A percentile compares a stretch with the other conserved stretches of the same genome.
phyloP scores from a whole-genome alignment of 2,329 filamentous ascomycete species.

The Fusarium sp. region DNA sequence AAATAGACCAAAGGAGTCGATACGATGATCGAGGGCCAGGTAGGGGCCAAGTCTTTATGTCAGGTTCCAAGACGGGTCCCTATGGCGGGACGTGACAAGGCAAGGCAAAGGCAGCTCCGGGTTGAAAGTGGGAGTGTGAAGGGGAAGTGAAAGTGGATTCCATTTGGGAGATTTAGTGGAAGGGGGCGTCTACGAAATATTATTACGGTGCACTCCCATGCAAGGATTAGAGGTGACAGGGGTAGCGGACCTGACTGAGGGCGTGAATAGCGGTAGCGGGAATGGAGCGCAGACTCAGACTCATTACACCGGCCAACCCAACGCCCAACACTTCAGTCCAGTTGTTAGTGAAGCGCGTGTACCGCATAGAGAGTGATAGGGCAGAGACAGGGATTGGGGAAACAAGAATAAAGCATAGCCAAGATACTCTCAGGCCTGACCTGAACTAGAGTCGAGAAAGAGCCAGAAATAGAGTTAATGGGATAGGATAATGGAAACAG shows the following conservation, averaged over 20 bases:
- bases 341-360: slow-evolving; percentile 7
- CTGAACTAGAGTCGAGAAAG: slow-evolving; percentile 4
- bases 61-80: slow-evolving; percentile 45
- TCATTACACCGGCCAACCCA: slow-evolving; percentile 35
- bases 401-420: slow-evolving; percentile 21
- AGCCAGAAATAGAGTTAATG: slow-evolving; percentile 38
- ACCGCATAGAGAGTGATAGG: slow-evolving; percentile 14
- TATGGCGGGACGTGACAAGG: slow-evolving; percentile 46
- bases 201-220: slow-evolving; percentile 31
- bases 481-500: slow-evolving; percentile 19
- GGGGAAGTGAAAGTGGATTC: slow-evolving; percentile 38
- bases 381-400: slow-evolving; percentile 21
- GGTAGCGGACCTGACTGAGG: slow-evolving; percentile 22
- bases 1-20: slow-evolving; percentile 43
- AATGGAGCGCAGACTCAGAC: slow-evolving; percentile 19
- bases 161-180: slow-evolving; percentile 16
- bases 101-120: slow-evolving; percentile 22
- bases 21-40: slow-evolving; percentile 43
- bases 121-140: slow-evolving; percentile 37
- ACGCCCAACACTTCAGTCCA: slow-evolving; percentile 36
- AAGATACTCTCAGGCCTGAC: slow-evolving; percentile 21
- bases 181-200: slow-evolving; percentile 11
- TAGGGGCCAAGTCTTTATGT: slow-evolving; percentile 48
- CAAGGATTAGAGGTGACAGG: slow-evolving; percentile 21
- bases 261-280: slow-evolving; percentile 32